Percentiles rank a stretch among this genome's conserved stretches.
Evolutionary conservation across 2,329 filamentous ascomycete species (phyloP).

Genomic region (Arthroderma uncinatum): DNA sequence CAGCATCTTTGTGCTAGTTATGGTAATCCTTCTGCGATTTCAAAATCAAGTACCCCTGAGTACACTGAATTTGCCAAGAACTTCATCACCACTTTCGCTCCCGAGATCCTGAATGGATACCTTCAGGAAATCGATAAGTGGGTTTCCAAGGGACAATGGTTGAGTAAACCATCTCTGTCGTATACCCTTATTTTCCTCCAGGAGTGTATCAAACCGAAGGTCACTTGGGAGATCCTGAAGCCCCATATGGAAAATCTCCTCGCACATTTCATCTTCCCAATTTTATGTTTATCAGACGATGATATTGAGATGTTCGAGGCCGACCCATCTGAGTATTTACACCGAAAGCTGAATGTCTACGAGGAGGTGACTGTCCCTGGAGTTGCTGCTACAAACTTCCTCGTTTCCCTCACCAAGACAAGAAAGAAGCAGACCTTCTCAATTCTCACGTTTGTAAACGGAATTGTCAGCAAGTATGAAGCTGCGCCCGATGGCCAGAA

Average conservation of each 20-base stretch:
- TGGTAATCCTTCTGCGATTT: slow-evolving; percentile 69
- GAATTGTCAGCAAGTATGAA: slow-evolving; percentile 88
- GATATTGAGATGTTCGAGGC: slow-evolving; percentile 90
- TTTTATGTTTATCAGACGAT: slow-evolving; percentile 82
- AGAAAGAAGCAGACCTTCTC: slow-evolving; percentile 93
- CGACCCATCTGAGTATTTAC: slow-evolving; percentile 91
- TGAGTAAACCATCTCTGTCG: slow-evolving; percentile 85
- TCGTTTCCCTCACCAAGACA: slow-evolving; percentile 86
- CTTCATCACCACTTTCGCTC: slow-evolving; percentile 83
- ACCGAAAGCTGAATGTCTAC: slow-evolving; percentile 94
- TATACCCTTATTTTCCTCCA: slow-evolving; percentile 93
- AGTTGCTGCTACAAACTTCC: slow-evolving; percentile 90
- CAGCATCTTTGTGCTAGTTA: slow-evolving; percentile 48
- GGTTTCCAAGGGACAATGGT: slow-evolving; percentile 88
- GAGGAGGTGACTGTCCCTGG: slow-evolving; percentile 94
- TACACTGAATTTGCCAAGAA: slow-evolving; percentile 75
- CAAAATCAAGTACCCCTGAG: slow-evolving; percentile 62
- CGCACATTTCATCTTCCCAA: slow-evolving; percentile 88
- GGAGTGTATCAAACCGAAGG: slow-evolving; percentile 92
- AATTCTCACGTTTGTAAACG: slow-evolving; percentile 88
- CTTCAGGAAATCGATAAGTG: slow-evolving; percentile 92
- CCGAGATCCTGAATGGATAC: slow-evolving; percentile 92
- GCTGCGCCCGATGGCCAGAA: slow-evolving; percentile 73
- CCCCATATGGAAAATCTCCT: slow-evolving; percentile 87
- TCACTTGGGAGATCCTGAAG: slow-evolving; percentile 91